A percentile compares a stretch with the other conserved stretches of the same genome.
Evolutionary conservation across 1,284 basidiomycete genomes (phyloP).

Genomic region (Veloporphyrellus conicus): DNA sequence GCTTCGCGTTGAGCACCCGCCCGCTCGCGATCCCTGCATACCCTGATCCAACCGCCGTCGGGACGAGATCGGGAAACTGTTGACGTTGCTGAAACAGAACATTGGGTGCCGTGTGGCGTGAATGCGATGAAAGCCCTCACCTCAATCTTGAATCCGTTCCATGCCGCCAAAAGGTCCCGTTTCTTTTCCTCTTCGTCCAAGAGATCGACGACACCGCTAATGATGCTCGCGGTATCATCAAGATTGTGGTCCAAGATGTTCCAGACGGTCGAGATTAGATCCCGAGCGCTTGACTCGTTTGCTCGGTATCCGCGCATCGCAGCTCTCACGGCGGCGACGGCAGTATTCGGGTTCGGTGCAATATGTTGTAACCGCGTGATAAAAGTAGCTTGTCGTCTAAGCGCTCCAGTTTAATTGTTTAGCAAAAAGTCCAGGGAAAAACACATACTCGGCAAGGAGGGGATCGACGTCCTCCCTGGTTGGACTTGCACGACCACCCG

Average conservation of each 20-base stretch:
- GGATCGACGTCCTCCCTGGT: conserved; percentile 50
- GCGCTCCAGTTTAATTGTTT: conserved; percentile 1
- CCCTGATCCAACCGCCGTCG: conserved; percentile 55
- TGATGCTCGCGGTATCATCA: conserved; percentile 73
- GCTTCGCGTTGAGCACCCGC: conserved; percentile 79
- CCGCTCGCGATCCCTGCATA: conserved; percentile 79
- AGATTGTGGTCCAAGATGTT: conserved; percentile 76
- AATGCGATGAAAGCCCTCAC: conserved; percentile 36
- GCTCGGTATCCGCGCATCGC: conserved; percentile 77
- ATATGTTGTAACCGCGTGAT: conserved; percentile 65
- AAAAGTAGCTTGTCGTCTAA: conserved; percentile 68
- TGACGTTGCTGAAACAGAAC: conserved; percentile 61
- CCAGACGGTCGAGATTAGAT: conserved; percentile 85
- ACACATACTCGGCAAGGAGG: conserved; percentile 49
- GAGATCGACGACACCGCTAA: conserved; percentile 76
- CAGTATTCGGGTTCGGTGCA: conserved; percentile 67
- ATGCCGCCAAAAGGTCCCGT: conserved; percentile 64
- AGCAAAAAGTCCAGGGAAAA: not conserved
- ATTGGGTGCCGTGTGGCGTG: too few relatives aligned
- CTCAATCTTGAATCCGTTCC: conserved; percentile 84
- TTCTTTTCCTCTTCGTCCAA: conserved; percentile 87
- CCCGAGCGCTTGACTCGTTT: conserved; percentile 76
- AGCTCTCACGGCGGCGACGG: conserved; percentile 73
- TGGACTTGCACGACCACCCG: conserved; percentile 41
- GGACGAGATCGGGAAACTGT: conserved; percentile 76